phyloP scores from a whole-genome alignment of 495 filamentous ascomycete species.

The Halenospora varia region DNA sequence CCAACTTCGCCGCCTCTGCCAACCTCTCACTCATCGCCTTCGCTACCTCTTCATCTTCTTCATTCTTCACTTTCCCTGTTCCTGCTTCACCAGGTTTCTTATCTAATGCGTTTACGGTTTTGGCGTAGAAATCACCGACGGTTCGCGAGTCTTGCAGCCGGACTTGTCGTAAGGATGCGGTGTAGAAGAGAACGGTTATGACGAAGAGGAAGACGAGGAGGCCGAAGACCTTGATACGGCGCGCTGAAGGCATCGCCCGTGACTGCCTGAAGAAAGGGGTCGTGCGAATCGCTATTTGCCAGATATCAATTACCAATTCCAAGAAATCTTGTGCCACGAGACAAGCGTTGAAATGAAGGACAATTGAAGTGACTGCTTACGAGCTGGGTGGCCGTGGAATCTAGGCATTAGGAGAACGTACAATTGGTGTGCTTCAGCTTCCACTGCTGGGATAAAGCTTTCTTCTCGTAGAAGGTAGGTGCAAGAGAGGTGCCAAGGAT shows the following conservation, averaged over 20 bases:
- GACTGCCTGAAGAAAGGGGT: constrained; percentile 15
- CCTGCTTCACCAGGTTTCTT: constrained; percentile 30
- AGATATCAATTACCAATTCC: too few species aligned
- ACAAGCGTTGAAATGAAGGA: too few species aligned
- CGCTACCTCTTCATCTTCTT: constrained; percentile 18
- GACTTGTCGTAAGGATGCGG: constrained; percentile 57
- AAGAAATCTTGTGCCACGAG: too few species aligned
- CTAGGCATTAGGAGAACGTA: background rate
- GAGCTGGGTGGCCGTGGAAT: background rate
- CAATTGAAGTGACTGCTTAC: background rate
- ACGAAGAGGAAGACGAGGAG: constrained; percentile 53
- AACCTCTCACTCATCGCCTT: constrained; percentile 18
- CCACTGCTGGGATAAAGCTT: background rate
- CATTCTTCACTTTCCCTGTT: constrained; percentile 1
- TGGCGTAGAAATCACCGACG: constrained; percentile 50
- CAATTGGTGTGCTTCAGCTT: background rate
- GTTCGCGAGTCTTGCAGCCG: constrained; percentile 34
- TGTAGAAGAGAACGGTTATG: constrained; percentile 50
- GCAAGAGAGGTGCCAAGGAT: background rate
- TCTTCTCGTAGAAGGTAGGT: background rate
- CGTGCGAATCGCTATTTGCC: constrained; percentile 10
- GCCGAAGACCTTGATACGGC: constrained; percentile 58
- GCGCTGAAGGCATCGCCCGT: constrained; percentile 63
- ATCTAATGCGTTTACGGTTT: constrained; percentile 46
- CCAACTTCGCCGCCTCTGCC: constrained; percentile 47